Base-by-base conservation (phyloP, 148 eudicot genomes). In the Vaccinium darrowii region DNA sequence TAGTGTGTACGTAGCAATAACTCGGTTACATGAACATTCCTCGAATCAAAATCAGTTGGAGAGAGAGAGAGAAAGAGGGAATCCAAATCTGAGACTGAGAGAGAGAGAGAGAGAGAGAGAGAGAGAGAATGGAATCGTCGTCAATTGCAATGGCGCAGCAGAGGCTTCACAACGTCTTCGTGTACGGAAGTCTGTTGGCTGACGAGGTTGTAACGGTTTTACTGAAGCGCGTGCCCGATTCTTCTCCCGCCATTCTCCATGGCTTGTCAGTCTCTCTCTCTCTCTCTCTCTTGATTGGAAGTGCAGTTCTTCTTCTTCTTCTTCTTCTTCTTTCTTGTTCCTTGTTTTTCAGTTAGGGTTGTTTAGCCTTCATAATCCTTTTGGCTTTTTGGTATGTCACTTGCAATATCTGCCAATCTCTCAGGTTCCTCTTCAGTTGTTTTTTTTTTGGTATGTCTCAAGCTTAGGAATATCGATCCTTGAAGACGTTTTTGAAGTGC, bases 151-250 rank as follows among this genome's bases (percentile, higher is more conserved):
- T 8, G 83, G 88, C 78, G 33, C 87, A 77, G 33, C 87, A 77
- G 82, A 82, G 60, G 75, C 33, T 81, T 25, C 91, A 87, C 83
- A 90, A 89, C 53, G 98, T 94, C 0, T 95, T 94, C 86, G 98
- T 95, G n/a, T 95, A 95, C 85, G 98, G 98, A 63, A 95, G 97
- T 84, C 89, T 95, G 27, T 84, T 92, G 54, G 92, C 97, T 4
- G 95, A 95, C 78, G 93, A 94, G 84, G 94, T 95, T 60, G 98
- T 92, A 84, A 86, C 83, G 5, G 90, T 90, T 19, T 88, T 95
- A 30, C 84, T 95, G 83, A 88, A 88, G 15, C 95, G 97, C 19
- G 77, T 92, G 49, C 97, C 98, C 81, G 39, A 65, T 12, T 87
- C 88, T 25, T 89, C 90, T 79, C 93, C 94, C 53, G 98, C 98